Base-by-base conservation (phyloP, 441 rosid species). In the Erodium moschatum region DNA sequence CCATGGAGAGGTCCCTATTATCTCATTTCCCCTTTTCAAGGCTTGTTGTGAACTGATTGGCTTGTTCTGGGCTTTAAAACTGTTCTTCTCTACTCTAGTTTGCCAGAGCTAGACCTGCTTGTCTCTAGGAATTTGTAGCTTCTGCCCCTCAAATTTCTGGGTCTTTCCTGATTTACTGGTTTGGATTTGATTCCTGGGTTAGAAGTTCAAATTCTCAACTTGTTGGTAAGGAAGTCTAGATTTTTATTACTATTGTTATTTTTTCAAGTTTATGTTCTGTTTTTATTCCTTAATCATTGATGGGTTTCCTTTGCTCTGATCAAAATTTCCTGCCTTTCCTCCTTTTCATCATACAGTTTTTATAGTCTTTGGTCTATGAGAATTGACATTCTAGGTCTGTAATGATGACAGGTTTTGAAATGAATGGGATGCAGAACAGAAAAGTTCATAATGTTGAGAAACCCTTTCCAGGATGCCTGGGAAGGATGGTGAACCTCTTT, bases 401-500 rank as follows among this genome's bases (percentile, higher is more conserved):
- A 66, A 42, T 61, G 70, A 48, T 38, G 9, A 8, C 84, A 87
- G 97, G 80, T 68, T 78, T 29, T 68, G 74, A 79, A 78, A 93
- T 87, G 96, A 81, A 83, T 69, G 84, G 77, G 52, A 69, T 73
- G 66, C 84, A 73, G 77, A 76, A 78, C 52, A 77, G 71, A 64
- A 87, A 83, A 71, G 81, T 73, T 69, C 86, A 76, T 20, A 77
- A 78, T 65, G 68, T 76, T 27, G 92, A 89, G 67, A 85, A 77
- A 68, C 84, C 77, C 6, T 71, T 84, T 78, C 87, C 95, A 58
- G 95, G 98, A 81, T 91, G 93, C 80, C 80, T 93, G 72, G 97
- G 91, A 54, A 85, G 88, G 67, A 89, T 89, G 93, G 93, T 85
- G 18, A 93, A 86, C 83, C 80, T 91, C 66, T 87, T 91, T 75